These are phyloP conservation scores for Phytophthora pseudosyringae DNA, from an alignment of 352 stramenopile genomes.

Conservation along the genomic window DNA sequence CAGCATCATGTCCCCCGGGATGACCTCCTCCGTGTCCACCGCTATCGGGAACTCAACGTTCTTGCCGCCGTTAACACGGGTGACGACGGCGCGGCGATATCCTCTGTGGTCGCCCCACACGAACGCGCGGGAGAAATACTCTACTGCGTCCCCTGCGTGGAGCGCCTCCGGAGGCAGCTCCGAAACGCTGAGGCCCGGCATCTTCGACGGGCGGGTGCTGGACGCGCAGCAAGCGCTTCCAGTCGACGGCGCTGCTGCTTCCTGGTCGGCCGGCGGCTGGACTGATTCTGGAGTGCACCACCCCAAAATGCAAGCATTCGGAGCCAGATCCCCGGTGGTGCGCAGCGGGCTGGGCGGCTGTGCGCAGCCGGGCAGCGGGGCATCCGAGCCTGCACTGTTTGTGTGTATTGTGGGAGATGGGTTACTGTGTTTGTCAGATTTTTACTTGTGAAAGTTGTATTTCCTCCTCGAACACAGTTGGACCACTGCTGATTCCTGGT, in stretches of 20 bases:
- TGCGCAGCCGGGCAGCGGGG: no score
- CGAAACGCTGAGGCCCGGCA: not conserved
- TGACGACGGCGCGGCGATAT: not conserved
- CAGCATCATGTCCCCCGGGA: conserved; percentile 2
- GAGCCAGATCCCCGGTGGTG: no score
- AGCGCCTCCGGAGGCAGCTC: conserved; percentile 2
- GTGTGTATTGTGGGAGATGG: no score
- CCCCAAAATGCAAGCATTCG: no score
- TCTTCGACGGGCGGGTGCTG: not conserved
- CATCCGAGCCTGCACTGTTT: no score
- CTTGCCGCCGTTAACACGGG: not conserved
- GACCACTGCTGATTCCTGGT: not conserved
- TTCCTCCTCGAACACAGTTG: not conserved
- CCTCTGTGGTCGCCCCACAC: conserved; percentile 2
- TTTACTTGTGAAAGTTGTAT: no score
- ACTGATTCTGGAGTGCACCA: no score
- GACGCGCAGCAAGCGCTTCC: conserved; percentile 2
- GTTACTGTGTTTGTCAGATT: no score
- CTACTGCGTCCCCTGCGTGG: not conserved
- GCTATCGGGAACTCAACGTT: not conserved
- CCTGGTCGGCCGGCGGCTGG: no score
- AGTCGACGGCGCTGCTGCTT: no score
- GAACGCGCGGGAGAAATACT: conserved; percentile 7
- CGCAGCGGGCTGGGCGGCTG: no score
- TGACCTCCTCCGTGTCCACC: conserved; percentile 3